Conservation (phyloP, 305 asterid species). For the Fraxinus velutina region DNA sequence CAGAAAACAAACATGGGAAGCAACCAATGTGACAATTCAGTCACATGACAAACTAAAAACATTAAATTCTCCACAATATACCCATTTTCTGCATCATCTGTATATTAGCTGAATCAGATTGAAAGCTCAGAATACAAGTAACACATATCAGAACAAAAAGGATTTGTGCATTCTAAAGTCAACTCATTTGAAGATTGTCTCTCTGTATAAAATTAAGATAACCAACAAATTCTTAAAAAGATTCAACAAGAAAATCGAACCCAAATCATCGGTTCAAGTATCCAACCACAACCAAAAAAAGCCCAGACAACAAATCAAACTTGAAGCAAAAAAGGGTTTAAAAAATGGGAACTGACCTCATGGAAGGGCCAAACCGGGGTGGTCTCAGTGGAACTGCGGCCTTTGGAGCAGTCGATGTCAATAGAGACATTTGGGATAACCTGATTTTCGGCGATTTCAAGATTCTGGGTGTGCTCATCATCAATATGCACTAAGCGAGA, state of each 20-base stretch:
- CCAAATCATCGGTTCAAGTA: not conserved
- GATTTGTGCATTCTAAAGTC: not conserved
- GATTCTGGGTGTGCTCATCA: constrained; percentile 49
- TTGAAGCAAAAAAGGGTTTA: not conserved
- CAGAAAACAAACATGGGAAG: not conserved
- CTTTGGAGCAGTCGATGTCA: constrained; percentile 62
- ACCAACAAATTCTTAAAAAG: not conserved
- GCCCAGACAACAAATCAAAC: constrained; percentile 3
- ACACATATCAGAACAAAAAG: not conserved
- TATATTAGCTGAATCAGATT: constrained; percentile 3
- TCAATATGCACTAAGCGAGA: constrained; percentile 73
- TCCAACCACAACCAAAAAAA: not conserved
- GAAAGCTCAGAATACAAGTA: not conserved
- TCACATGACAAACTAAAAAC: not conserved
- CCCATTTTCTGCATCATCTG: constrained; percentile 19
- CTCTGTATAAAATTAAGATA: not conserved
- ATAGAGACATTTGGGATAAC: constrained; percentile 70
- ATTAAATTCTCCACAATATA: not conserved
- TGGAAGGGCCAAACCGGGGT: constrained; percentile 74
- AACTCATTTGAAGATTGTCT: not conserved
- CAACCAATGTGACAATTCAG: not conserved
- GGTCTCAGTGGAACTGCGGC: constrained; percentile 40
- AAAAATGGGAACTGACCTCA: constrained; percentile 46
- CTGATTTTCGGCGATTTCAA: constrained; percentile 51
- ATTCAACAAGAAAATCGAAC: not conserved